phyloP scores from a whole-genome alignment of 441 rosid genomes.

The Populus hybrid region DNA sequence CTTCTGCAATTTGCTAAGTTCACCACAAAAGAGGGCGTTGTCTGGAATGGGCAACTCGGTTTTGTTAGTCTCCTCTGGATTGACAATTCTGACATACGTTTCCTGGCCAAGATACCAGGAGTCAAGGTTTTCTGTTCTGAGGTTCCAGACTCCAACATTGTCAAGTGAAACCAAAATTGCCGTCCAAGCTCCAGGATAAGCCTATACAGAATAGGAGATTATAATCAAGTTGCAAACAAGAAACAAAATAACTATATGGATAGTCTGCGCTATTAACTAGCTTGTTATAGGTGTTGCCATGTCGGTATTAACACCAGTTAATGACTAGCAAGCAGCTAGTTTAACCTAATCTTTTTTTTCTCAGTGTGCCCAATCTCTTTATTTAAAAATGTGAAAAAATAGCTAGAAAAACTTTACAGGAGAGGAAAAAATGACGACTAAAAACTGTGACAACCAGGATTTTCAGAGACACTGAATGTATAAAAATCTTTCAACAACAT shows the following conservation, averaged over 20 bases:
- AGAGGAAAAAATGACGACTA: background rate
- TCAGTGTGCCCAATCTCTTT: background rate
- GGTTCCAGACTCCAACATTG: constrained; percentile 93
- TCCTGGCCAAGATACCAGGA: constrained; percentile 99
- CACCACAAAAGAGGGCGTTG: constrained; percentile 86
- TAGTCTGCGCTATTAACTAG: background rate
- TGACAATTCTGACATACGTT: constrained; percentile 81
- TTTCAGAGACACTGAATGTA: background rate
- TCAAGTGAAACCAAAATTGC: constrained; percentile 82
- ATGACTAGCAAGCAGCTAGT: background rate
- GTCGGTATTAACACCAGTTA: background rate
- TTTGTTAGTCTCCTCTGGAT: constrained; percentile 79
- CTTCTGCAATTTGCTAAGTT: constrained; percentile 67
- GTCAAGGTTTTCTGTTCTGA: constrained; percentile 91
- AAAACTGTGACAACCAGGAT: background rate
- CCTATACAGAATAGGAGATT: constrained; percentile 35
- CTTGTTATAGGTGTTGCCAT: background rate
- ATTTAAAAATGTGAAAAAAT: background rate
- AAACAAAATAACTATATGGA: background rate
- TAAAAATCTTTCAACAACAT: constrained; percentile 1
- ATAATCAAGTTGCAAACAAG: background rate
- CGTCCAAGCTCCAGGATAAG: constrained; percentile 95
- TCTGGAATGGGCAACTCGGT: constrained; percentile 72
- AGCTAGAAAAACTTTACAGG: background rate
- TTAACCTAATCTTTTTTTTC: background rate